A percentile compares a stretch with the other conserved stretches of the same genome.
phyloP scores from a whole-genome alignment of 345 rosid genomes.

The Eucalyptus cloeziana region DNA sequence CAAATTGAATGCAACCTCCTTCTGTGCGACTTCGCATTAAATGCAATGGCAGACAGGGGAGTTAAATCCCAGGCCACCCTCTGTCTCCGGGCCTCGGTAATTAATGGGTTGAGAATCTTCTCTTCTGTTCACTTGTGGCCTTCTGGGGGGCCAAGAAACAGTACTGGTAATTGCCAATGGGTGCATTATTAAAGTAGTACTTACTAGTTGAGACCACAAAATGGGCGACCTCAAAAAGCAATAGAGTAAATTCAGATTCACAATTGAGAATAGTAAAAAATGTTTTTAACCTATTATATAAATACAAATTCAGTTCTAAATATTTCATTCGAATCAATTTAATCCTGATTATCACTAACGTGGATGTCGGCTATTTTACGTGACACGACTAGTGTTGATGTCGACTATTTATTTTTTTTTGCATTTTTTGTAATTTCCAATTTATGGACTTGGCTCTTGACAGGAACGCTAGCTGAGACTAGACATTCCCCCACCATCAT shows the following conservation, averaged over 20 bases:
- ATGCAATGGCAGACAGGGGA: background rate
- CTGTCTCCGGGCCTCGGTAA: background rate
- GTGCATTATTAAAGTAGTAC: background rate
- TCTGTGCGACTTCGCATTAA: background rate
- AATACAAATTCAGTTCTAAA: rapidly evolving
- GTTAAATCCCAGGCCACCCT: background rate
- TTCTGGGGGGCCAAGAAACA: background rate
- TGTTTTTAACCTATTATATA: background rate
- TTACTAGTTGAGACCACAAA: rapidly evolving
- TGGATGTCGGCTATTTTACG: rapidly evolving
- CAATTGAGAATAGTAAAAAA: background rate
- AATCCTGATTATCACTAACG: rapidly evolving
- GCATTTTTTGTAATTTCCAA: rapidly evolving
- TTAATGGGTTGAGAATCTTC: background rate
- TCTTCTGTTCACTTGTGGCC: background rate
- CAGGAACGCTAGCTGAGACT: background rate
- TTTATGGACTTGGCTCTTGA: too few species aligned
- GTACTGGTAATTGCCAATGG: background rate
- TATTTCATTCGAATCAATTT: background rate
- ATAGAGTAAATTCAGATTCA: background rate
- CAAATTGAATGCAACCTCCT: background rate
- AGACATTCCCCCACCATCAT: background rate
- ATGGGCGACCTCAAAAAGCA: background rate
- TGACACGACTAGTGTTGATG: rapidly evolving
- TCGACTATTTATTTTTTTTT: background rate